Conservation (phyloP, 2,329 filamentous ascomycete genomes). For the Phaeosphaeriaceae sp. region DNA sequence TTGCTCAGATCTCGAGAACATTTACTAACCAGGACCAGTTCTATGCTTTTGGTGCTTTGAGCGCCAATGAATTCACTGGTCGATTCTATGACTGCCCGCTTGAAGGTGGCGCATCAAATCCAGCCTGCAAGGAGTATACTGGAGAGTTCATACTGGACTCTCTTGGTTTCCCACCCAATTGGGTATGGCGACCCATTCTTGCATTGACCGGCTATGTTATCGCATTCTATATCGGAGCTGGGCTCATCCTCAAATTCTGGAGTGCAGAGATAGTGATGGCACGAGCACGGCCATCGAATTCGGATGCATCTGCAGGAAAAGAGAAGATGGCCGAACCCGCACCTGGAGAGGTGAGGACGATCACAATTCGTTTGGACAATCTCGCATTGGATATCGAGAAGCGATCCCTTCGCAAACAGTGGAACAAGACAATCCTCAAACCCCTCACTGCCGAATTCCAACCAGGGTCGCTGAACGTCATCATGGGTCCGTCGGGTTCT, state of each 20-base stretch:
- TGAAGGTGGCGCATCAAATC: slow-evolving; percentile 66
- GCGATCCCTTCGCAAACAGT: slow-evolving; percentile 60
- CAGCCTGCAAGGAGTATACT: slow-evolving; percentile 71
- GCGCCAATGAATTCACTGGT: slow-evolving; percentile 74
- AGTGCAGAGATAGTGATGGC: slow-evolving; percentile 74
- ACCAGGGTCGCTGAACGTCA: slow-evolving; percentile 73
- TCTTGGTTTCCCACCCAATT: slow-evolving; percentile 71
- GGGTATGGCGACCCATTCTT: slow-evolving; percentile 72
- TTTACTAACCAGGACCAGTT: slow-evolving; percentile 53
- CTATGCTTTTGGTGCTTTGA: slow-evolving; percentile 75
- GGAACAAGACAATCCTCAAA: slow-evolving; percentile 63
- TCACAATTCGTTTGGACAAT: slow-evolving; percentile 69
- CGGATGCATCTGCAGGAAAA: slow-evolving; percentile 72
- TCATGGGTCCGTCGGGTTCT: slow-evolving; percentile 81
- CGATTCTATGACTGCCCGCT: slow-evolving; percentile 77
- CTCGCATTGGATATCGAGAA: slow-evolving; percentile 73
- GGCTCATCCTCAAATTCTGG: slow-evolving; percentile 67
- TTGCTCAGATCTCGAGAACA: too few species aligned
- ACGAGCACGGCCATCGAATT: slow-evolving; percentile 60
- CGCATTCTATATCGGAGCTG: slow-evolving; percentile 68
- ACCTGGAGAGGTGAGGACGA: slow-evolving; percentile 62
- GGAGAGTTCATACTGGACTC: slow-evolving; percentile 73
- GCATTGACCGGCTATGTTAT: slow-evolving; percentile 67
- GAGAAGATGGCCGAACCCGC: slow-evolving; percentile 69
- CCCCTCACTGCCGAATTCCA: slow-evolving; percentile 72